Evolutionary conservation across 2,329 filamentous ascomycete species (phyloP).

Genomic region (Aspergillus thermomutatus): DNA sequence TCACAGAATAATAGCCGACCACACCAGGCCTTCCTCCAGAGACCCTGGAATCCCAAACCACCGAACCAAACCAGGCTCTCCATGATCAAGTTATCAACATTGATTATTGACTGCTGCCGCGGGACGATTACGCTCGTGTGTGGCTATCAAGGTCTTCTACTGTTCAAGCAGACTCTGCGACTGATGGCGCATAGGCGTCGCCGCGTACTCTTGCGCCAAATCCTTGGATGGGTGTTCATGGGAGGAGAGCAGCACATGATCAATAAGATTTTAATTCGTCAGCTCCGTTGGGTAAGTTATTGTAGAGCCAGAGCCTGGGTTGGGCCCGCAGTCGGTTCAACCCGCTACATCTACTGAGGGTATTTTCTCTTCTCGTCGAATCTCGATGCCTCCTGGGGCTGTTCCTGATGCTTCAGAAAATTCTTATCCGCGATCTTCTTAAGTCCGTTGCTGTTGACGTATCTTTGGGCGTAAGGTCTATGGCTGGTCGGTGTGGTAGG

Average conservation of each 20-base stretch:
- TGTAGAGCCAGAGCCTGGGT: not conserved
- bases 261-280: not conserved
- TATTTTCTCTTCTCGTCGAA: not conserved
- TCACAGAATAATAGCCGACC: no score
- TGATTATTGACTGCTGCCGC: not conserved
- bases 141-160: not conserved
- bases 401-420: not conserved
- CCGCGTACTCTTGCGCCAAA: not conserved
- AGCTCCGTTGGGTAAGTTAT: not conserved
- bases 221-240: not conserved
- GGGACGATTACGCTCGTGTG: not conserved
- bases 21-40: not conserved
- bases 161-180: not conserved
- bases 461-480: not conserved
- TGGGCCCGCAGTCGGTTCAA: not conserved
- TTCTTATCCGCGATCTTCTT: not conserved
- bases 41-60: not conserved
- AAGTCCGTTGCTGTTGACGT: not conserved
- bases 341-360: not conserved
- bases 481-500: conserved; percentile 3
- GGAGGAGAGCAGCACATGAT: not conserved
- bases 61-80: not conserved
- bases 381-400: not conserved
- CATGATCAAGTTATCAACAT: not conserved
- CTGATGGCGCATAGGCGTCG: not conserved